Evolutionary conservation across 2,329 filamentous ascomycete species (phyloP), one percentile per base, ranked within the genome.

Genomic region (Fusarium goolgardi): DNA sequence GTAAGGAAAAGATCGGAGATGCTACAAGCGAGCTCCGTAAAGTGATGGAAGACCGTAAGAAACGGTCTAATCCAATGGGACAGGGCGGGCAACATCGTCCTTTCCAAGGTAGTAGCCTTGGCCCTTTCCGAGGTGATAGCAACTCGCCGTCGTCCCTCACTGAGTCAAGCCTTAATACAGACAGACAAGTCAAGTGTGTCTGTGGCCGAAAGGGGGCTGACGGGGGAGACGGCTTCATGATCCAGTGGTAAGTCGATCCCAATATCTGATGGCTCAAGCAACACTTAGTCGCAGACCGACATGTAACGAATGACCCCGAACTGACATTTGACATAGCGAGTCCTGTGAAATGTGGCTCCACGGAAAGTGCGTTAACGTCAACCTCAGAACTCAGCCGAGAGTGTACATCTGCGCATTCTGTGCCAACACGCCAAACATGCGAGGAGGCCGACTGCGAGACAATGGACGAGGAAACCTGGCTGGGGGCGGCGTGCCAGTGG

Each of bases 311-410:
- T 44, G 47, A 46, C 47, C 55, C 58, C 61, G 54, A 40, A 63
- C 71, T 75, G 49, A 75, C 71, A 55, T 55, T 10, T n/a, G 20
- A 46, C 18, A 27, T 49, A 90, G 88, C 71, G 85, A 89, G 77
- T 87, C 86, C 25, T 90, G 88, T 73, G 87, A 90, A 71, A 85
- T 88, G 80, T 88, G 85, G 83, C 83, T 90, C 31, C 88, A 90
- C 73, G 86, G 85, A n/a, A 82, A 81, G 58, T 90, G 88, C 73
- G 82, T 89, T 70, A 87, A 87, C 64, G 85, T 90, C 65, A 85
- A 83, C 45, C 82, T 82, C 47, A 81, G 84, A 58, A 83, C 82
- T n/a, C 82, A 86, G 69, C 86, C 88, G 7, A 81, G 82, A 15
- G 85, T 90, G 7, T 90, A 90, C 69, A 86, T 90, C 35, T 90